phyloP scores from a whole-genome alignment of 768 basidiomycete genomes.

The Cystofilobasidium ferigula region DNA sequence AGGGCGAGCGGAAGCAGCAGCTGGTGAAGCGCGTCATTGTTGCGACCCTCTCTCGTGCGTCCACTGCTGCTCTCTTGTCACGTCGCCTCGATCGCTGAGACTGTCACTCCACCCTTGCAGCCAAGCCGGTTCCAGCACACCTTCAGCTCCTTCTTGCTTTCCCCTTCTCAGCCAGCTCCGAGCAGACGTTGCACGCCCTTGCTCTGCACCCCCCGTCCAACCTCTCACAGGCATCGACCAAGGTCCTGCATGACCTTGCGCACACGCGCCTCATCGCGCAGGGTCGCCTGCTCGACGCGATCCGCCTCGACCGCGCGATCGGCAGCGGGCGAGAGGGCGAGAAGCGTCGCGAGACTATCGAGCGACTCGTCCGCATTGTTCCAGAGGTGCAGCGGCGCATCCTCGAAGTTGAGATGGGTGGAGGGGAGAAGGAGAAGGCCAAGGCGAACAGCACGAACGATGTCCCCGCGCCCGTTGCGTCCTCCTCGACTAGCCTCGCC shows the following conservation, averaged over 20 bases:
- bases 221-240: conserved; percentile 43
- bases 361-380: conserved; percentile 55
- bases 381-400: conserved; percentile 54
- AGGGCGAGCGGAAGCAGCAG: conserved; percentile 12
- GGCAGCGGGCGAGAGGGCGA: conserved; percentile 35
- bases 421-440: background rate
- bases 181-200: conserved; percentile 48
- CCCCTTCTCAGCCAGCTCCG: conserved; percentile 57
- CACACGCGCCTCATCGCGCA: conserved; percentile 64
- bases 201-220: conserved; percentile 50
- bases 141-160: conserved; percentile 55
- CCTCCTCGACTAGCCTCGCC: background rate
- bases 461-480: conserved; percentile 2
- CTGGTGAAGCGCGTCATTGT: conserved; percentile 13
- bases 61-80: background rate
- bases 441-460: background rate
- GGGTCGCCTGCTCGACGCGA: conserved; percentile 59
- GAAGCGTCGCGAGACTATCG: conserved; percentile 58
- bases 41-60: conserved; percentile 16
- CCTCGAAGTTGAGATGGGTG: conserved; percentile 52
- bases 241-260: conserved; percentile 62
- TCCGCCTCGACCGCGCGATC: conserved; percentile 58
- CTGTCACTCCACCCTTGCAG: conserved; percentile 41
- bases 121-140: conserved; percentile 50
- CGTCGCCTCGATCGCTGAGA: conserved; percentile 40